Evolutionary conservation across 2,329 filamentous ascomycete genomes (phyloP).

Genomic region (Nigrospora oryzae): DNA sequence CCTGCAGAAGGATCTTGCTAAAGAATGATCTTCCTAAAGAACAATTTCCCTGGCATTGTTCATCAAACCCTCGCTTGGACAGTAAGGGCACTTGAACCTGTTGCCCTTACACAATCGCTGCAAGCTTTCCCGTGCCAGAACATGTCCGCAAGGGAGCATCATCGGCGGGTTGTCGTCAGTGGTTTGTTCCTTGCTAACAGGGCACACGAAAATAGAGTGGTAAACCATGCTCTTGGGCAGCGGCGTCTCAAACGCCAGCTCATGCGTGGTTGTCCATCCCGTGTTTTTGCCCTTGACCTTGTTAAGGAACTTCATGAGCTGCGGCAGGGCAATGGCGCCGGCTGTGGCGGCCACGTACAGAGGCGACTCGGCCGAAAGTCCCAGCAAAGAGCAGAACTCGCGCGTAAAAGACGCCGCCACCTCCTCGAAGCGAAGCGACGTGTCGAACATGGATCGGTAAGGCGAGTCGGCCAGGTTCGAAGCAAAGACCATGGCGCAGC

Average conservation of each 20-base stretch:
- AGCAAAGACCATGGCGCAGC: constrained; percentile 71
- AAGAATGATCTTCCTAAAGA: constrained; percentile 31
- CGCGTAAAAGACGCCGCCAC: constrained; percentile 81
- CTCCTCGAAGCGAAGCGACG: constrained; percentile 68
- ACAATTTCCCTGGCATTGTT: constrained; percentile 70
- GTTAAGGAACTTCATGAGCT: constrained; percentile 76
- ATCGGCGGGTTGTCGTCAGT: constrained; percentile 91
- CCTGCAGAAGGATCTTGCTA: no score
- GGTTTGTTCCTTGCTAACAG: constrained; percentile 92
- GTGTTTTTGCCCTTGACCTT: constrained; percentile 86
- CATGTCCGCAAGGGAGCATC: constrained; percentile 94
- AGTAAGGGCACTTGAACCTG: constrained; percentile 94
- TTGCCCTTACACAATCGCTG: constrained; percentile 69
- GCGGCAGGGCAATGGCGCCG: constrained; percentile 83
- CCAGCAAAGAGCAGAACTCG: constrained; percentile 89
- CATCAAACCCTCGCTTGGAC: constrained; percentile 72
- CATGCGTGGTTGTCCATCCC: constrained; percentile 88
- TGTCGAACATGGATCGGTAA: constrained; percentile 71
- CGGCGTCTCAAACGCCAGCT: constrained; percentile 71
- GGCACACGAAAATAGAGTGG: constrained; percentile 96
- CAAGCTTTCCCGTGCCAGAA: constrained; percentile 79
- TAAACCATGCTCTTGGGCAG: constrained; percentile 59
- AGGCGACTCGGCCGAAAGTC: constrained; percentile 83
- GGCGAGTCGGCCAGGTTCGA: constrained; percentile 69
- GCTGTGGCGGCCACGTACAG: constrained; percentile 90